Base-by-base conservation (phyloP, 108 stramenopile species). In the Cyclotella baltica region DNA sequence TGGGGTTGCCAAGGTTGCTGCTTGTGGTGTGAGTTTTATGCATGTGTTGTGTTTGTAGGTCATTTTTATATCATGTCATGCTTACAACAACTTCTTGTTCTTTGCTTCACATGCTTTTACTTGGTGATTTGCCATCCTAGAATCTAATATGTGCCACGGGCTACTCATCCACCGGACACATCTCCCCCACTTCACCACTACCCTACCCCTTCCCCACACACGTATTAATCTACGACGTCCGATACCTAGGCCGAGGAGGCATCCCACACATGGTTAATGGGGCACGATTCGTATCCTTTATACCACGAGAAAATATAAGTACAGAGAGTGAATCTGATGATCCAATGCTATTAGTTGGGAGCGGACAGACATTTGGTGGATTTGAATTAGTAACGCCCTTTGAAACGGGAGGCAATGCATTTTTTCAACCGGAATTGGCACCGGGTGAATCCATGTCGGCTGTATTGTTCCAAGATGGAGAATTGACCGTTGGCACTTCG, bases 61-160 rank as follows among this genome's bases (percentile, higher is more conserved):
- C 20, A 23, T 18, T n/a, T 43, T 25, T 40, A 66, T 38, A 29
- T 15, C 33, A 40, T 50, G n/a, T 35, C 51, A 19, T 56, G n/a
- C 35, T 67, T 66, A 35, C 46, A 27, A 22, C 16, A 16, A 29
- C 35, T 30, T 50, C 20, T 28, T 71, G 1, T 28, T 20, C n/a
- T n/a, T n/a, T n/a, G n/a, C n/a, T n/a, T n/a, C n/a, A n/a, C n/a
- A n/a, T n/a, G n/a, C n/a, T n/a, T n/a, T n/a, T n/a, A n/a, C n/a
- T n/a, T n/a, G n/a, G n/a, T n/a, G n/a, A n/a, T n/a, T n/a, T n/a
- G n/a, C n/a, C n/a, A n/a, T n/a, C 10, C 38, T 3, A 81, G 68
- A 89, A 80, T 65, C 85, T 89, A 13, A 80, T 95, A 55, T 88
- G 88, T 36, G 91, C 91, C n/a, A 87, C 89, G n/a, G 94, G 94